These are phyloP conservation scores for Lentinula sp. DNA, from an alignment of 768 basidiomycete species.

Conservation along the genomic window DNA sequence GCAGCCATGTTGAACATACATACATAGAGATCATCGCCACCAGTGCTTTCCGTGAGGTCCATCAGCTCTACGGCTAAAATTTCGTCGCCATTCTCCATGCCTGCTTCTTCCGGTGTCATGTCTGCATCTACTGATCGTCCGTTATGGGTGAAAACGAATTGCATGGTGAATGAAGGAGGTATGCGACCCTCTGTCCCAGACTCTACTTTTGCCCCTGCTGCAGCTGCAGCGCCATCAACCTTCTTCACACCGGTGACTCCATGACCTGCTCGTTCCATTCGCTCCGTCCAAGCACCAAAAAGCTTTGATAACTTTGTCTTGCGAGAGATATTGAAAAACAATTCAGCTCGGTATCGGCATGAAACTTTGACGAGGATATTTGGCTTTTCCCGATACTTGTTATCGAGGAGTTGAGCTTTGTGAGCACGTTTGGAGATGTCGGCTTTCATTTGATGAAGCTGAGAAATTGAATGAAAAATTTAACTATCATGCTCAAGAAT, in stretches of 20 bases:
- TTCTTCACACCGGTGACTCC: constrained; percentile 36
- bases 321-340: constrained; percentile 90
- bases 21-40: constrained; percentile 54
- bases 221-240: constrained; percentile 16
- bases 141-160: constrained; percentile 83
- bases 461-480: constrained; percentile 7
- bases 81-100: constrained; percentile 86
- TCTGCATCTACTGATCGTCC: constrained; percentile 76
- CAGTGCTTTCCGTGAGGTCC: constrained; percentile 74
- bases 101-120: constrained; percentile 80
- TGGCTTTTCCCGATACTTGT: constrained; percentile 81
- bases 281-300: constrained; percentile 84
- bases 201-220: constrained; percentile 10
- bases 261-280: constrained; percentile 61
- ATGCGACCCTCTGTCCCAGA: constrained; percentile 1
- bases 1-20: constrained; percentile 15
- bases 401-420: constrained; percentile 71
- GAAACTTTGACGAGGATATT: constrained; percentile 87
- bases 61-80: constrained; percentile 86
- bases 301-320: constrained; percentile 81
- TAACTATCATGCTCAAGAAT: background rate
- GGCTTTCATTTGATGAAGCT: constrained; percentile 78
- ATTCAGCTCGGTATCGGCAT: constrained; percentile 83
- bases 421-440: constrained; percentile 78
- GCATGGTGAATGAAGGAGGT: constrained; percentile 33